Evolutionary conservation across 148 eudicot genomes (phyloP).

Genomic region (Tetragonia tetragonoides): DNA sequence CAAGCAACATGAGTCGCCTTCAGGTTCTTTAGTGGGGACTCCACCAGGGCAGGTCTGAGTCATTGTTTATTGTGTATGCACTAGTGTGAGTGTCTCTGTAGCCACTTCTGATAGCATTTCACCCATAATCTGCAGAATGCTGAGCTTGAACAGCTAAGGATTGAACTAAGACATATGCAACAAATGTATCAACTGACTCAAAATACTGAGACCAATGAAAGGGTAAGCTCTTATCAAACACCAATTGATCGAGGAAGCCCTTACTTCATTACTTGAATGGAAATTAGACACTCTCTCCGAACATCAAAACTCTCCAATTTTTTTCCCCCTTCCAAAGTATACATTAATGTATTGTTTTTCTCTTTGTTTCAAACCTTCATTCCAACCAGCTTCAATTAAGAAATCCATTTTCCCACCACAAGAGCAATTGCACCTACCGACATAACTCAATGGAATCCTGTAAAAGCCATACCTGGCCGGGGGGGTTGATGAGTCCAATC

Average conservation of each 20-base stretch:
- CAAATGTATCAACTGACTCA: conserved; percentile 81
- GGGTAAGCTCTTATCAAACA: conserved; percentile 41
- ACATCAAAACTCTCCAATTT: too few species aligned
- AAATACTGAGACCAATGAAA: conserved; percentile 64
- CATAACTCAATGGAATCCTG: too few species aligned
- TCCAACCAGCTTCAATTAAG: too few species aligned
- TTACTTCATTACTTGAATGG: not conserved
- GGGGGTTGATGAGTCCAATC: too few species aligned
- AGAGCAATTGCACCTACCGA: too few species aligned
- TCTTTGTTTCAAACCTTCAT: too few species aligned
- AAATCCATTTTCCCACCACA: too few species aligned
- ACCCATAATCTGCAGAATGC: conserved; percentile 38
- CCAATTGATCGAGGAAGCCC: not conserved
- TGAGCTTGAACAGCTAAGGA: conserved; percentile 76
- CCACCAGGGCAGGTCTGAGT: conserved; percentile 14
- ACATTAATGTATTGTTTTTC: too few species aligned
- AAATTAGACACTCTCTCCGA: not conserved
- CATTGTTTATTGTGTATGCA: not conserved
- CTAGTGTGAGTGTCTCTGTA: not conserved
- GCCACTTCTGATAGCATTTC: conserved; percentile 17
- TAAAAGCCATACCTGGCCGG: too few species aligned
- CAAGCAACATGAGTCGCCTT: conserved; percentile 1
- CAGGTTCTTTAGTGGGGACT: conserved; percentile 1
- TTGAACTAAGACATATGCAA: conserved; percentile 63
- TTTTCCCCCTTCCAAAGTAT: too few species aligned